Evolutionary conservation across 768 basidiomycete genomes (phyloP).

Genomic region (Hydnomerulius pinastri): DNA sequence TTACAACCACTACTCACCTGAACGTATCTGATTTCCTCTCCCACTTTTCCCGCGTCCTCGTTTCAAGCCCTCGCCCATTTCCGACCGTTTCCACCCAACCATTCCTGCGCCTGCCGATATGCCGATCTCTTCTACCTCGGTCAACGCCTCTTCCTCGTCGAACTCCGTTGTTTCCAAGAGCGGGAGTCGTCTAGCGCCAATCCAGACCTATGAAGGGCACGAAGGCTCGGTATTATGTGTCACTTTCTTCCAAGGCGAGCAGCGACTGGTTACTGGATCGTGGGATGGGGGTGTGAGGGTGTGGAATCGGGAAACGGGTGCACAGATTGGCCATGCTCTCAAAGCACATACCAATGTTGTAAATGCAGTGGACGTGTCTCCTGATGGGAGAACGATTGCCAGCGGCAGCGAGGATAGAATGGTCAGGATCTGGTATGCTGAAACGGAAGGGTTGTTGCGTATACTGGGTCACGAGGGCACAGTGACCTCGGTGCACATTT

Average conservation of each 20-base stretch:
- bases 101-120: not conserved
- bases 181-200: not conserved
- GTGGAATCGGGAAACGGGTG: not conserved
- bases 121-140: too few species aligned
- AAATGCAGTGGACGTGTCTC: constrained; percentile 1
- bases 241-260: not conserved
- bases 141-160: too few species aligned
- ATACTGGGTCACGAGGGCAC: constrained; percentile 18
- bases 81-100: not conserved
- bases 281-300: not conserved
- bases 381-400: not conserved
- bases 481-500: constrained; percentile 35
- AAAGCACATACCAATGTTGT: not conserved
- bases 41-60: not conserved
- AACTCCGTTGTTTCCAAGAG: not conserved
- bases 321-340: not conserved
- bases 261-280: not conserved
- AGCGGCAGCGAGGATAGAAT: not conserved
- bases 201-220: not conserved
- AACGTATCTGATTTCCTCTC: not conserved
- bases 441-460: not conserved
- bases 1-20: not conserved
- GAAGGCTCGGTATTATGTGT: not conserved
- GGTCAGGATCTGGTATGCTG: constrained; percentile 2
- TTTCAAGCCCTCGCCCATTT: not conserved